These are phyloP conservation scores for Oryza glaberrima DNA, from an alignment of 176 grass and related monocot species.

Conservation along the genomic window DNA sequence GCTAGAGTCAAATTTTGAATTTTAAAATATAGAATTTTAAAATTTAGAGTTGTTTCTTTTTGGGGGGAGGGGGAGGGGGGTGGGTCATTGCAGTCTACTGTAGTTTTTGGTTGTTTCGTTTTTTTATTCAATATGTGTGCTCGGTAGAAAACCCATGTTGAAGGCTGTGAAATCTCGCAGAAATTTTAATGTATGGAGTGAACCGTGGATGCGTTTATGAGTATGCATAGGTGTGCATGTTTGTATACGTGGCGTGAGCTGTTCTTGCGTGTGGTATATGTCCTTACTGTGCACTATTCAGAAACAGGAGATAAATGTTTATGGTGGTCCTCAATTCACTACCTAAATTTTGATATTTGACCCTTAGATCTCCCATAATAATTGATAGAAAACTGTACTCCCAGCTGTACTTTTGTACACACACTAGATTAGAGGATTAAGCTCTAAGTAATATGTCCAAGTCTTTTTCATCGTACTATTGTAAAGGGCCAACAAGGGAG, in stretches of 20 bases:
- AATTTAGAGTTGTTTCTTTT: too few relatives aligned
- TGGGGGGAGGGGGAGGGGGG: too few relatives aligned
- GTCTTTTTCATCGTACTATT: conserved; percentile 21
- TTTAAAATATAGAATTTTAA: too few relatives aligned
- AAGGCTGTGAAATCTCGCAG: too few relatives aligned
- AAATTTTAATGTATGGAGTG: background rate
- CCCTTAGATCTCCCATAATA: background rate
- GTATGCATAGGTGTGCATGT: background rate
- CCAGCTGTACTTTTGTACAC: background rate
- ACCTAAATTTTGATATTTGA: background rate
- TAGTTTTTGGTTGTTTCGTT: too few relatives aligned
- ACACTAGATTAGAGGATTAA: background rate
- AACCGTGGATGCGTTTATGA: background rate
- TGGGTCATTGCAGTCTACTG: too few relatives aligned
- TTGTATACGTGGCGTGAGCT: background rate
- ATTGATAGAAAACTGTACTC: background rate
- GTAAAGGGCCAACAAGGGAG: conserved; percentile 6
- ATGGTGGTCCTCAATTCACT: background rate
- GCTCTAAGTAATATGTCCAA: background rate
- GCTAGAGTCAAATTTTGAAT: too few relatives aligned
- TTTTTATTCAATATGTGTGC: background rate
- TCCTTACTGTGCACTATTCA: background rate
- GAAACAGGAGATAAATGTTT: background rate
- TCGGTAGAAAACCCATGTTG: background rate
- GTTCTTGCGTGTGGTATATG: background rate